Percentiles rank a stretch among this genome's conserved stretches.
phyloP scores from a whole-genome alignment of 805 yeast species.

The Candida coquimbonensis region DNA sequence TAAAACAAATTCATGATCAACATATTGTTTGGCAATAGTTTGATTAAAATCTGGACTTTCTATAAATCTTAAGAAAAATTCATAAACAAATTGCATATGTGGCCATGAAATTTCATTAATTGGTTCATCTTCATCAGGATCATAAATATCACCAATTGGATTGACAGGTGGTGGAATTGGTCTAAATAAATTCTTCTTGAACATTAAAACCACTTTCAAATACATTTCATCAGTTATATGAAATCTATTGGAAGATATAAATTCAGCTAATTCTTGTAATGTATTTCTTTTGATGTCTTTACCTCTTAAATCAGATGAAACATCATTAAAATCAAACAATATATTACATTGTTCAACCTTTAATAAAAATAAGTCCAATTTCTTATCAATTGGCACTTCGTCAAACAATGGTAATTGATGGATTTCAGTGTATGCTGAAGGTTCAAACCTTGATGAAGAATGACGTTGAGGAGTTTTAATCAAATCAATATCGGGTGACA shows the following conservation, averaged over 20 bases:
- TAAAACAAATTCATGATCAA: constrained; percentile 85
- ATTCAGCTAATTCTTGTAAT: constrained; percentile 82
- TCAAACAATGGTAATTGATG: constrained; percentile 79
- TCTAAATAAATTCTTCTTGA: constrained; percentile 79
- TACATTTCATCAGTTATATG: constrained; percentile 89
- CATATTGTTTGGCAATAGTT: constrained; percentile 85
- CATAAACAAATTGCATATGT: constrained; percentile 95
- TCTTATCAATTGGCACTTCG: constrained; percentile 80
- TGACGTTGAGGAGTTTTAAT: constrained; percentile 86
- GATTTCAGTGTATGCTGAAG: constrained; percentile 56
- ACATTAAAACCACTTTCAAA: constrained; percentile 82
- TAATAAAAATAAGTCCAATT: constrained; percentile 70
- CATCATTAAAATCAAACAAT: constrained; percentile 90
- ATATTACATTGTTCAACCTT: constrained; percentile 93
- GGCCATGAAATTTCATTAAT: constrained; percentile 97
- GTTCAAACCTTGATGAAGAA: constrained; percentile 86
- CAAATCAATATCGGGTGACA: constrained; percentile 70
- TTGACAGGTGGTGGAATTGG: constrained; percentile 98
- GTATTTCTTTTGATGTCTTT: constrained; percentile 88
- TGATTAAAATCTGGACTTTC: constrained; percentile 95
- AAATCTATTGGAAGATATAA: constrained; percentile 75
- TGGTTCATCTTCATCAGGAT: constrained; percentile 99
- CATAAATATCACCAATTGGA: constrained; percentile 92
- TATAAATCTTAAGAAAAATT: constrained; percentile 84
- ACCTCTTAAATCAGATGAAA: constrained; percentile 85